Evolutionary conservation across 2,329 filamentous ascomycete genomes (phyloP).

Genomic region (Aspergillus sojae): DNA sequence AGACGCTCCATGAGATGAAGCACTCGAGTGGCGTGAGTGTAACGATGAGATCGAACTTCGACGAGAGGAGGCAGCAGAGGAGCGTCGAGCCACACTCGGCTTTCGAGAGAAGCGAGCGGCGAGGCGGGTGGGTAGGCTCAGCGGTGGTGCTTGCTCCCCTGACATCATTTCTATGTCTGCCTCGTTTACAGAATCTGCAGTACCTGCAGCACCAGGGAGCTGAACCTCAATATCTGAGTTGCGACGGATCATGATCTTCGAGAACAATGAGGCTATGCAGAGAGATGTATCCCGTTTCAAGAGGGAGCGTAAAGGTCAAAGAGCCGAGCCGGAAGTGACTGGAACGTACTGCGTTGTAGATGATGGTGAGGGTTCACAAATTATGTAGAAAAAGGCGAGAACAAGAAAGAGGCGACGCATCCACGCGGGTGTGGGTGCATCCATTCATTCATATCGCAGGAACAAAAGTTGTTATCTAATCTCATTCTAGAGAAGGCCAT

Average conservation of each 20-base stretch:
- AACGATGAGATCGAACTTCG: slow-evolving; percentile 67
- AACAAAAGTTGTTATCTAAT: neutral
- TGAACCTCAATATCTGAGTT: slow-evolving; percentile 47
- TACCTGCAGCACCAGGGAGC: slow-evolving; percentile 37
- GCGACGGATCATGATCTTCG: slow-evolving; percentile 41
- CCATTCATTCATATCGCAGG: neutral
- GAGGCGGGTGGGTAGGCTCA: slow-evolving; percentile 61
- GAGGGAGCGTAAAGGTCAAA: slow-evolving; percentile 9
- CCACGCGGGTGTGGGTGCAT: neutral
- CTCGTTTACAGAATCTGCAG: slow-evolving; percentile 29
- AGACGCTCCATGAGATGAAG: slow-evolving; percentile 50
- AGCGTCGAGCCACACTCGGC: slow-evolving; percentile 57
- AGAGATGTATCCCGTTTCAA: slow-evolving; percentile 41
- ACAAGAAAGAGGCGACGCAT: neutral
- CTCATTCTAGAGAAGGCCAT: slow-evolving; percentile 14
- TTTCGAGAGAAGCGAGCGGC: slow-evolving; percentile 64
- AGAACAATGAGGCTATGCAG: slow-evolving; percentile 15
- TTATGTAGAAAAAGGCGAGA: neutral
- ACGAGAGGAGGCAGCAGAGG: slow-evolving; percentile 64
- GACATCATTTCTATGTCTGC: slow-evolving; percentile 48
- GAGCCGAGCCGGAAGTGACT: neutral
- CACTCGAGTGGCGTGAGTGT: slow-evolving; percentile 62
- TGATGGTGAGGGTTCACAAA: neutral
- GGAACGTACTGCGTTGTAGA: neutral
- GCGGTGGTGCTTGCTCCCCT: slow-evolving; percentile 39